Conservation (phyloP, 2,329 filamentous ascomycete genomes). For the Penicillium nordicum region DNA sequence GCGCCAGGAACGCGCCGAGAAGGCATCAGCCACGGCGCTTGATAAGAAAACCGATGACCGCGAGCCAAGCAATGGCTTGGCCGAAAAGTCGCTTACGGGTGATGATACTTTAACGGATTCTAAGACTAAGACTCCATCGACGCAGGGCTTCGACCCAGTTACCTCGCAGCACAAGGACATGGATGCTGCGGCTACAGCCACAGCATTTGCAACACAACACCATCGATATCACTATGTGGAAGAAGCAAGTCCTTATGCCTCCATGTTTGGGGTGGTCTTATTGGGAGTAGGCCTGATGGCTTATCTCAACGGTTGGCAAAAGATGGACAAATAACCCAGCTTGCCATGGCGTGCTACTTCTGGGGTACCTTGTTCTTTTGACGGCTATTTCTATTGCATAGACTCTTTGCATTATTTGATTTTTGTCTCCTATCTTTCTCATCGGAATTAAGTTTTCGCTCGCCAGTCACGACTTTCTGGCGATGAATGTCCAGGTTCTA, state of each 20-base stretch:
- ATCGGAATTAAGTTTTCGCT: constrained; percentile 18
- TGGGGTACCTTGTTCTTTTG: constrained; percentile 19
- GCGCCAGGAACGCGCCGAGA: constrained; percentile 61
- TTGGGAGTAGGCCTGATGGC: constrained; percentile 82
- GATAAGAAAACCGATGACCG: constrained; percentile 27
- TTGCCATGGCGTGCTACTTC: constrained; percentile 13
- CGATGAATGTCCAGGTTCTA: constrained; percentile 17
- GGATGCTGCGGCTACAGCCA: constrained; percentile 42
- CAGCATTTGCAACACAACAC: constrained; percentile 42
- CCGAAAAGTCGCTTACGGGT: not conserved
- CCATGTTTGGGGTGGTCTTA: constrained; percentile 76
- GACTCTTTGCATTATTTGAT: constrained; percentile 18
- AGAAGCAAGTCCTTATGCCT: constrained; percentile 69
- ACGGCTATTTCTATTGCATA: constrained; percentile 18
- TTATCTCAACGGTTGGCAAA: constrained; percentile 80
- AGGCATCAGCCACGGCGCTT: constrained; percentile 42
- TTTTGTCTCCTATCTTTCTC: constrained; percentile 18
- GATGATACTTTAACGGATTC: constrained; percentile 9
- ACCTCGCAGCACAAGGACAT: constrained; percentile 43
- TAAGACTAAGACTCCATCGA: constrained; percentile 13
- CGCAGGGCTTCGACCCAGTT: constrained; percentile 47
- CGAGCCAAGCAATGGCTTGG: constrained; percentile 7
- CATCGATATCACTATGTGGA: constrained; percentile 41
- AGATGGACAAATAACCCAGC: constrained; percentile 45
- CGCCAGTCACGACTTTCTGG: constrained; percentile 26